Evolutionary conservation across 192 early-diverging fungal species (phyloP), one percentile per base, ranked within the genome.

Genomic region (Coemansia sp.): DNA sequence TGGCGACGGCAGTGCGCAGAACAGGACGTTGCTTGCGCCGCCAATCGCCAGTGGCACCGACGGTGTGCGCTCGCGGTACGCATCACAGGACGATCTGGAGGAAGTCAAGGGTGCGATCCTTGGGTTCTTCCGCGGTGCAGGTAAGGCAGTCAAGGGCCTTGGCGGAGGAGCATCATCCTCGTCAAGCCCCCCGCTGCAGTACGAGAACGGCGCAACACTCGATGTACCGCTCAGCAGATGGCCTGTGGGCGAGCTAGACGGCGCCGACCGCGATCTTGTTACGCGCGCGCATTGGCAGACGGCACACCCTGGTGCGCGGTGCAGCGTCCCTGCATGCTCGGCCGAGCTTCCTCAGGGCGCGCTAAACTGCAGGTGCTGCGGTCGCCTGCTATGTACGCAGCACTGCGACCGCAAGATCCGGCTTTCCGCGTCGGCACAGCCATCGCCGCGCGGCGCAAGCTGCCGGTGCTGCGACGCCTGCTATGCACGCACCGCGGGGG

Each of bases 381-480:
- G 89, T 0, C 71, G 84, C 33, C 38, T 89, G 20, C 86, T 85
- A 72, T 91, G 89, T 57, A 81, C 80, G 17, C 62, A 70, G 23
- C 89, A 91, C 59, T 85, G 83, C 32, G 81, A 70, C 1, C 83
- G 81, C 52, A 68, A 79, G 33, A 76, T 90, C 66, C 85, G 85
- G 52, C 74, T 91, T 35, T 79, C 85, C 61, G 70, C 71, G 1
- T 75, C 84, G 38, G 90, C 89, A 19, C 89, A 91, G 74, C 84
- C 86, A 45, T 66, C 87, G 9, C 53, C 69, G 13, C 59, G 79
- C 61, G 90, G 90, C 22, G 68, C 73, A 3, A 76, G 73, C 76
- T 87, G 86, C 49, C 79, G 85, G 43, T 88, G 86, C 5, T 90
- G 89, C 61, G 77, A 78, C 25, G 61, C 70, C 9, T 90, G 88